Evolutionary conservation across 495 filamentous ascomycete species (phyloP), one percentile per base, ranked within the genome.

Genomic region (Penicillium alfredii): DNA sequence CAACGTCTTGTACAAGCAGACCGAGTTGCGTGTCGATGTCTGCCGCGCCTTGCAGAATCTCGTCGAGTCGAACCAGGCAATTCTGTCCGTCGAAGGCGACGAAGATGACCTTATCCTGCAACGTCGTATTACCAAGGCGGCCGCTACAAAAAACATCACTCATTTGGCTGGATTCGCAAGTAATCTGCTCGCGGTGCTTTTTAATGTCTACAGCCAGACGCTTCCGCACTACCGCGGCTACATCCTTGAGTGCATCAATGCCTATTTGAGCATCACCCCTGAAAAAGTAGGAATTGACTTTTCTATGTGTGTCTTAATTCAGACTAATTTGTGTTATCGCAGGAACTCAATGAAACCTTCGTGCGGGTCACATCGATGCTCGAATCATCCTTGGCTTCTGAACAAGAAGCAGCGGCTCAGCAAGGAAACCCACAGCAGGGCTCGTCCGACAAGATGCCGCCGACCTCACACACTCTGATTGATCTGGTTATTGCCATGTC

Each of bases 141-240:
- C 76, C 21, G 92, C 92, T 0, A 60, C 75, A 53, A 76, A 79
- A 58, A 94, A 94, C 53, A 60, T 97, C 24, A 68, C 75, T 14
- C 82, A 94, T 57, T 70, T 98, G 7, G 77, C 84, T 4, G 54
- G 58, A 3, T 88, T 93, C 57, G 74, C 90, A 6, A 79, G 83
- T 32, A 96, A 98, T 44, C 56, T 97, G 47, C 73, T 98, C 17
- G 88, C 92, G 2, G 92, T 97, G 2, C 71, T 98, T 25, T 97
- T 97, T 71, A 98, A 98, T 54, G 90, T 97, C 16, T 98, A 97
- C 65, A 93, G 83, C 53, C 81, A 93, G 54, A 97, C 93, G 1
- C 69, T 97, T 13, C 92, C 93, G 1, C 88, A 96, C 55, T 87
- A 86, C 55, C 73, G 92, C 42, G 87, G 88, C 2, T 84, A 80